These are phyloP conservation scores for Macaranga tanarius DNA, from an alignment of 441 rosid species.

Conservation along the genomic window DNA sequence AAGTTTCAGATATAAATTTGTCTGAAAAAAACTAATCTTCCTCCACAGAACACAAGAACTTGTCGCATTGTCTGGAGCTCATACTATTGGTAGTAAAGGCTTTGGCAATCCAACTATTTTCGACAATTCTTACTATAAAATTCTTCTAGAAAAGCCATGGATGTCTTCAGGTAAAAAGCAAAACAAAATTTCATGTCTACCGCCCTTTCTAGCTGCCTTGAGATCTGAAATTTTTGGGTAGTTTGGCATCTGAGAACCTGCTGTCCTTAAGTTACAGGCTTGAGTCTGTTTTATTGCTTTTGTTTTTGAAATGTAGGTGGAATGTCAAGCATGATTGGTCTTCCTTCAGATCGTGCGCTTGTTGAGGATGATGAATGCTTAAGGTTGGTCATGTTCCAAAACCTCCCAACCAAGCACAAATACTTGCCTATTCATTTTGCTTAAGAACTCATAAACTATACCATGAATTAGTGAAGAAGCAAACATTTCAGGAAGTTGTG, in stretches of 20 bases:
- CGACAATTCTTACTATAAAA: slow-evolving; percentile 81
- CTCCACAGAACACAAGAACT: slow-evolving; percentile 65
- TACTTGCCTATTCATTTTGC: background rate
- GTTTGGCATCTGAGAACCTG: background rate
- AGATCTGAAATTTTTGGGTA: background rate
- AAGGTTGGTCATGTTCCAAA: slow-evolving; percentile 44
- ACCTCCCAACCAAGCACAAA: slow-evolving; percentile 1
- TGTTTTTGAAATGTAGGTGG: slow-evolving; percentile 42
- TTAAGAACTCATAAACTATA: background rate
- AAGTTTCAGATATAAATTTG: background rate
- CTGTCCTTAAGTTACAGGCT: background rate
- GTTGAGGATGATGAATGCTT: slow-evolving; percentile 78
- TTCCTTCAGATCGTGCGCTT: slow-evolving; percentile 84
- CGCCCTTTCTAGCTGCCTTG: background rate
- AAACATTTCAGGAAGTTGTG: background rate
- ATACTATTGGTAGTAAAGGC: slow-evolving; percentile 86
- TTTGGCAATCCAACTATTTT: slow-evolving; percentile 71
- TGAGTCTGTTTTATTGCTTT: background rate
- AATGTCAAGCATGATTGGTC: slow-evolving; percentile 84
- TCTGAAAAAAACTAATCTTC: slow-evolving; percentile 15
- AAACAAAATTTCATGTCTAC: background rate
- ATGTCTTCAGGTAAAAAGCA: slow-evolving; percentile 48
- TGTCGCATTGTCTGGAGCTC: slow-evolving; percentile 86
- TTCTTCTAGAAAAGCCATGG: slow-evolving; percentile 87
- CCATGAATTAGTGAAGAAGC: background rate